These are phyloP conservation scores for Lichtheimia ramosa DNA, from an alignment of 371 early-diverging fungal genomes.

Conservation along the genomic window DNA sequence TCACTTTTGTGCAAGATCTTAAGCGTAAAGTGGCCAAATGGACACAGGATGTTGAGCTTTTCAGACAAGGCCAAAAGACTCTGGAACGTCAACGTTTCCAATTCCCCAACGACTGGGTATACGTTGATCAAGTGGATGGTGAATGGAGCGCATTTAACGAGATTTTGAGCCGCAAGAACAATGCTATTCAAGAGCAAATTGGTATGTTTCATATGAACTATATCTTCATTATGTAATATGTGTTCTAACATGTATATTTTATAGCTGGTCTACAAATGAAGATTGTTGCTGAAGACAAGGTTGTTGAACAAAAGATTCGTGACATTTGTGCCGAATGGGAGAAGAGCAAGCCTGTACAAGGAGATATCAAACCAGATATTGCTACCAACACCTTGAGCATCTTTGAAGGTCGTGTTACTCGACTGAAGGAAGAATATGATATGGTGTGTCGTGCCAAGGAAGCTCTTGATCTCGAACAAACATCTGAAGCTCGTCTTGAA, in stretches of 20 bases:
- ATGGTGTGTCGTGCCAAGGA: slow-evolving; percentile 92
- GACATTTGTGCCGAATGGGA: slow-evolving; percentile 92
- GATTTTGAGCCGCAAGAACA: slow-evolving; percentile 89
- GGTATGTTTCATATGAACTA: slow-evolving; percentile 27
- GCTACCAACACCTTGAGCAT: slow-evolving; percentile 84
- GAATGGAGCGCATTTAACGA: slow-evolving; percentile 98
- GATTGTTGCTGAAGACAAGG: slow-evolving; percentile 88
- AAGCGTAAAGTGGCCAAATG: slow-evolving; percentile 86
- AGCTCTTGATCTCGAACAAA: slow-evolving; percentile 83
- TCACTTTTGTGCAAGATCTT: slow-evolving; percentile 95
- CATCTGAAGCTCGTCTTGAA: slow-evolving; percentile 71
- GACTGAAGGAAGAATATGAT: slow-evolving; percentile 86
- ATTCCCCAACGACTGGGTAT: slow-evolving; percentile 94
- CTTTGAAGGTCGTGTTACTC: slow-evolving; percentile 85
- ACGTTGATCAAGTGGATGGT: slow-evolving; percentile 94
- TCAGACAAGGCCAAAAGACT: slow-evolving; percentile 90
- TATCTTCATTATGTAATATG: neutral
- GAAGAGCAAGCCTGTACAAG: slow-evolving; percentile 90
- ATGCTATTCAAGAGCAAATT: slow-evolving; percentile 91
- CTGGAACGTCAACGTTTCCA: slow-evolving; percentile 93
- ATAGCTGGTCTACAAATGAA: slow-evolving; percentile 85
- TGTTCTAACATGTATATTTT: slow-evolving; percentile 2
- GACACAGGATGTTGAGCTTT: slow-evolving; percentile 82
- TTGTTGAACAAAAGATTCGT: slow-evolving; percentile 84
- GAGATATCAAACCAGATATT: slow-evolving; percentile 86